A percentile compares a stretch with the other conserved stretches of the same genome.
These are phyloP conservation scores for Alectoria sarmentosa DNA, from an alignment of 495 filamentous ascomycete genomes.

Conservation along the genomic window DNA sequence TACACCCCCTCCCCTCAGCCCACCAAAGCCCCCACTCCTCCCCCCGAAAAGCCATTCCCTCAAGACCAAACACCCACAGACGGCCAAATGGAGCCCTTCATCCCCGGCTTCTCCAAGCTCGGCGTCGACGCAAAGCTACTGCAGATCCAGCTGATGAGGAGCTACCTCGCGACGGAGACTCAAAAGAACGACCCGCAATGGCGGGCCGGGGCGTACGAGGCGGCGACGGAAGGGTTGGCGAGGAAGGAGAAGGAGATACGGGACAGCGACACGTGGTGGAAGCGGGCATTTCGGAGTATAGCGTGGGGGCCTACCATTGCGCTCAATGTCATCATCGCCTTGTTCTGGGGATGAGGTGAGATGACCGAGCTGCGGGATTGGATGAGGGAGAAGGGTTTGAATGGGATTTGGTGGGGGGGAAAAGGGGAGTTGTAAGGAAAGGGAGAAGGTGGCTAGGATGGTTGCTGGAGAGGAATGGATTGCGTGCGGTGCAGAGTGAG, in stretches of 20 bases:
- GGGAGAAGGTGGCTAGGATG: no score
- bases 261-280: not conserved
- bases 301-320: slow-evolving; percentile 9
- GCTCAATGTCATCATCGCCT: not conserved
- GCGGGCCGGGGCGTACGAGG: not conserved
- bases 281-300: not conserved
- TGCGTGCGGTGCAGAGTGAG: no score
- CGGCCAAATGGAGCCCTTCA: not conserved
- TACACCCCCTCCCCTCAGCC: not conserved
- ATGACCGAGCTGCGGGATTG: not conserved
- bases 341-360: not conserved
- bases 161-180: not conserved
- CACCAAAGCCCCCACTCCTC: not conserved
- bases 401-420: no score
- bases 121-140: not conserved
- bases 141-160: not conserved
- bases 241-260: not conserved
- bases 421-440: no score
- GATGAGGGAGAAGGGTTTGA: no score
- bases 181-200: not conserved
- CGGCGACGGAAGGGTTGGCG: not conserved
- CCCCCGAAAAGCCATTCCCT: not conserved
- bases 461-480: no score
- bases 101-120: not conserved
- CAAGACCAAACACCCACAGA: not conserved